Base-by-base conservation (phyloP, 2,329 filamentous ascomycete species). In the Aspergillus ochraceoroseus region DNA sequence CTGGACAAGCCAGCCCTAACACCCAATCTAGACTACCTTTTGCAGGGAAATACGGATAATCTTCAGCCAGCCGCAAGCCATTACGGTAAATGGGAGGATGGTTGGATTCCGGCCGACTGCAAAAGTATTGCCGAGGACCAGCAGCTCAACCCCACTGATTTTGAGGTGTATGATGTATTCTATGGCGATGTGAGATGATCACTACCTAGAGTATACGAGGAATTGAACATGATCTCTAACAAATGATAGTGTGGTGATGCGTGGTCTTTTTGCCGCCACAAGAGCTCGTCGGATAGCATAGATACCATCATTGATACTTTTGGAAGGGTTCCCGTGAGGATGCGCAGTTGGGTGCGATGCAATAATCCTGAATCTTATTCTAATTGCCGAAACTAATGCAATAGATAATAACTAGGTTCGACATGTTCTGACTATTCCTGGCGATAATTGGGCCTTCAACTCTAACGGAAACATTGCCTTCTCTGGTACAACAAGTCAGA, bases 261-360 rank as follows among this genome's bases (percentile, higher is more conserved):
- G 2, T 43, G 41, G 41, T 12, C 13, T 6, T 26, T 43, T 28
- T 43, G 41, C 13, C 41, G 34, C 1, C 41, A 43, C 18, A 34
- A 34, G 15, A 22, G 36, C n/a, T 43, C 41, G 2, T 3, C 23
- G 9, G 19, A 29, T 7, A 20, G n/a, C 7, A 11, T 43, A 14
- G 41, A 30, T 3, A 38, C 34, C 18, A 15, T 34, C 1, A 14
- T 43, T 12, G 12, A 38, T 12, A 38, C 30, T 12, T 43, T 43
- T 17, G 29, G 34, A 3, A 19, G 35, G 0, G 4, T 43, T 3
- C 41, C 41, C 23, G 41, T 43, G 2, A 22, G 35, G n/a, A 43
- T 43, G 41, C 34, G 41, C 25, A 43, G 34, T 26, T 43, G 41
- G 41, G 40, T 43, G 28, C 18, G 37, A 13, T 14, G 7, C 7